phyloP scores from a whole-genome alignment of 2,329 filamentous ascomycete species.

The Exophiala phaeomuriformis region DNA sequence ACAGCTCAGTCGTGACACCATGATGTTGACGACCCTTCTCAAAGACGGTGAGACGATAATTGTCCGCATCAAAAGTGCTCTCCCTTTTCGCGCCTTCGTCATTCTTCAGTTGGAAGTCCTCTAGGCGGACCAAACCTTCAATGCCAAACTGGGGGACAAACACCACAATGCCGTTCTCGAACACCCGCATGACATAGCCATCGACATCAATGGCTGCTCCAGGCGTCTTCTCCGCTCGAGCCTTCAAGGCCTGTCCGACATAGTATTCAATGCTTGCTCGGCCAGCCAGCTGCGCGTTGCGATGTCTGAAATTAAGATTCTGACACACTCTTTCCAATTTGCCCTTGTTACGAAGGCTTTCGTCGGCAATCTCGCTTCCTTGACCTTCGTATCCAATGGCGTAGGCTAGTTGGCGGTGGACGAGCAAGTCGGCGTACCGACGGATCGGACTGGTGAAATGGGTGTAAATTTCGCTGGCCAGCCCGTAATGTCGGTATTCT shows the following conservation, averaged over 20 bases:
- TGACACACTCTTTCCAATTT: conserved; percentile 91
- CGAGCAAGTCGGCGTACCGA: conserved; percentile 92
- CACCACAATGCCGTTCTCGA: conserved; percentile 94
- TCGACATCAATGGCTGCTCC: conserved; percentile 62
- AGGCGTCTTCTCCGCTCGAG: conserved; percentile 45
- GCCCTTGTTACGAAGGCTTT: conserved; percentile 69
- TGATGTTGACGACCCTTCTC: conserved; percentile 51
- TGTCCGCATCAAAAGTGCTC: conserved; percentile 75
- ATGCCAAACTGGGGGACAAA: conserved; percentile 95
- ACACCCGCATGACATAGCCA: conserved; percentile 93
- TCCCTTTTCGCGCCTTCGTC: conserved; percentile 49
- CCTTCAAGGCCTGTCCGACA: conserved; percentile 90
- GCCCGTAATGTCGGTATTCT: conserved; percentile 93
- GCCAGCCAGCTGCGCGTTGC: conserved; percentile 92
- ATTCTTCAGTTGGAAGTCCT: conserved; percentile 67
- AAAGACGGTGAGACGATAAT: conserved; percentile 63
- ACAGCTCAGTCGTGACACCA: conserved; percentile 63
- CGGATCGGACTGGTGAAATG: conserved; percentile 98
- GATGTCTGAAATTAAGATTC: conserved; percentile 96
- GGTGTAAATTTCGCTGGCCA: conserved; percentile 95
- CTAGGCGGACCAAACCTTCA: conserved; percentile 78
- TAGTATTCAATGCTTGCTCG: conserved; percentile 95
- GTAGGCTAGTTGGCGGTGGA: conserved; percentile 87
- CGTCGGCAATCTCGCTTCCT: conserved; percentile 60
- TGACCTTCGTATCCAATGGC: conserved; percentile 75